Evolutionary conservation across 2,329 filamentous ascomycete species (phyloP).

Genomic region (Clathrospora elynae): DNA sequence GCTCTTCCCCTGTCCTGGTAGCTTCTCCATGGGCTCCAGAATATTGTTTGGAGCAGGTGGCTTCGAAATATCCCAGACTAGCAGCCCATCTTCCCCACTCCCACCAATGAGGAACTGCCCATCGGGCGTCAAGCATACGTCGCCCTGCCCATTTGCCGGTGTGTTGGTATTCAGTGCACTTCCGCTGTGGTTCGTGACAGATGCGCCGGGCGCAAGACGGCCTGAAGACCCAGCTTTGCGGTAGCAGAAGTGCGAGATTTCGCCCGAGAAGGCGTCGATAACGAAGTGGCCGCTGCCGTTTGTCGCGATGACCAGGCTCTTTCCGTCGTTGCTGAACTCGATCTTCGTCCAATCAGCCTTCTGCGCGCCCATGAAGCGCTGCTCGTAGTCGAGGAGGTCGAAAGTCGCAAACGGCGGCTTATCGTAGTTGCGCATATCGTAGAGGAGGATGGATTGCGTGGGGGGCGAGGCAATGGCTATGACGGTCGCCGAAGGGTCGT

Average conservation of each 20-base stretch:
- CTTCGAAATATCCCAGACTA: slow-evolving; percentile 80
- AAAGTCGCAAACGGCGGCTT: slow-evolving; percentile 87
- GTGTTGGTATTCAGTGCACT: slow-evolving; percentile 50
- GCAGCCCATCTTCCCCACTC: slow-evolving; percentile 69
- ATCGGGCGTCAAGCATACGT: slow-evolving; percentile 88
- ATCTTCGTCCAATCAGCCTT: slow-evolving; percentile 81
- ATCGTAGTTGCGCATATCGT: slow-evolving; percentile 92
- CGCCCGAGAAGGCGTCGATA: slow-evolving; percentile 89
- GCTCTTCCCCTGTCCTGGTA: slow-evolving; percentile 66
- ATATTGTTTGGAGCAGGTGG: slow-evolving; percentile 60
- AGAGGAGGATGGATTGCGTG: slow-evolving; percentile 80
- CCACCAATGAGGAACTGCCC: slow-evolving; percentile 87
- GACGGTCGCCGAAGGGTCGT: slow-evolving; percentile 88
- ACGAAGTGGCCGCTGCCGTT: slow-evolving; percentile 85
- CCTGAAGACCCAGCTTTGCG: slow-evolving; percentile 54
- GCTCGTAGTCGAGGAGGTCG: slow-evolving; percentile 73
- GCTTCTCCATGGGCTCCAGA: slow-evolving; percentile 66
- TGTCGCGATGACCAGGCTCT: slow-evolving; percentile 81
- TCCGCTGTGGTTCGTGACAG: slow-evolving; percentile 59
- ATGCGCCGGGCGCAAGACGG: slow-evolving; percentile 52
- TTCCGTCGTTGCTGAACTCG: slow-evolving; percentile 96
- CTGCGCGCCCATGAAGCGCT: slow-evolving; percentile 47
- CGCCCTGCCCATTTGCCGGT: slow-evolving; percentile 62
- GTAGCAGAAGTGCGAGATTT: slow-evolving; percentile 72
- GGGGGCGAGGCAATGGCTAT: slow-evolving; percentile 87